Percentiles rank a stretch among this genome's conserved stretches.
Conservation (phyloP, 306 rosid genomes). For the Trifolium fragiferum region DNA sequence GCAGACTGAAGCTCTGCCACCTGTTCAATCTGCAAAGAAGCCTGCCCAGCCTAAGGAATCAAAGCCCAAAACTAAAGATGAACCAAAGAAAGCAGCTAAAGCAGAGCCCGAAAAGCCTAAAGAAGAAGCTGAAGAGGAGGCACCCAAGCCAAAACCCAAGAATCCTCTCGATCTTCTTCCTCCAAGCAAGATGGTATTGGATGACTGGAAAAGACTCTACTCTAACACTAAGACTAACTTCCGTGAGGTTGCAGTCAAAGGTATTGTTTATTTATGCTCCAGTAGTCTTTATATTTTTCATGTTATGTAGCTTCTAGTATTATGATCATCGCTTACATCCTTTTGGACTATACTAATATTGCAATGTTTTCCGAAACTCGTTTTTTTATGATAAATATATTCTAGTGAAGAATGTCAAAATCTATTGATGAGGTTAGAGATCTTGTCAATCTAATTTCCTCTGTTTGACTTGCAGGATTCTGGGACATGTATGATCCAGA, state of each 20-base stretch:
- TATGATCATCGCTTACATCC: slow-evolving; percentile 7
- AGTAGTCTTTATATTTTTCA: not conserved
- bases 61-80: slow-evolving; percentile 68
- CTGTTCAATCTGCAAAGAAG: slow-evolving; percentile 70
- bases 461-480: slow-evolving; percentile 59
- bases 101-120: slow-evolving; percentile 50
- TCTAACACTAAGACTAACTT: slow-evolving; percentile 90
- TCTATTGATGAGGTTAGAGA: not conserved
- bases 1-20: slow-evolving; percentile 65
- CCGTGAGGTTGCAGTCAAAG: slow-evolving; percentile 96
- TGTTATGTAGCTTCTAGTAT: not conserved
- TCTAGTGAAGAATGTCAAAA: not conserved
- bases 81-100: slow-evolving; percentile 60
- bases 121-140: slow-evolving; percentile 68
- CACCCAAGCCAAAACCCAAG: slow-evolving; percentile 91
- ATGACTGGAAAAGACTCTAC: slow-evolving; percentile 93
- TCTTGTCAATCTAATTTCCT: not conserved
- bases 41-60: slow-evolving; percentile 71
- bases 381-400: not conserved
- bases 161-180: slow-evolving; percentile 91
- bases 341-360: not conserved
- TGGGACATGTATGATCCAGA: slow-evolving; percentile 98
- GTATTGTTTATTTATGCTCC: slow-evolving; percentile 41
- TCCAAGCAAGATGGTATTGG: slow-evolving; percentile 86
- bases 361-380: not conserved